Evolutionary conservation across 2,329 filamentous ascomycete genomes (phyloP), one percentile per base, ranked within the genome.

Genomic region (Herpotrichia juniperi): DNA sequence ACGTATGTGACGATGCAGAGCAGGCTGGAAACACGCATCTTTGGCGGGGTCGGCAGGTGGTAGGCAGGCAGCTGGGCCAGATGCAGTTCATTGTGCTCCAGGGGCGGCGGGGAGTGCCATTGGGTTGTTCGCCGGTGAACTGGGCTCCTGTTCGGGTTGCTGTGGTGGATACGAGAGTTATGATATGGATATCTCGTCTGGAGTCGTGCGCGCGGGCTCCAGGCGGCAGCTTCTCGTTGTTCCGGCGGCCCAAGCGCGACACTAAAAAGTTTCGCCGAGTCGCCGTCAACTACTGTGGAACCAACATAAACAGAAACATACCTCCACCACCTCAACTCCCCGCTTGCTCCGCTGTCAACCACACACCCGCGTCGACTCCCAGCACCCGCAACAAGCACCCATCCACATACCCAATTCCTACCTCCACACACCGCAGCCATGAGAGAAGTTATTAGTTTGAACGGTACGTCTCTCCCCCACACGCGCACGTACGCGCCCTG

Each of bases 361-460:
- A 56, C 42, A 50, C 40, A 12, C 25, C 42, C 46, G 24, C 34
- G 6, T 32, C 55, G 42, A 30, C 49, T 44, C 68, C 72, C 74
- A 52, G 39, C 46, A 24, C 14, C 53, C n/a, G n/a, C n/a, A n/a
- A n/a, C n/a, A n/a, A n/a, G n/a, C n/a, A n/a, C n/a, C 44, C 64
- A 64, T 62, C 60, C 63, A 61, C 55, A 71, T 62, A 66, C 55
- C 59, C 62, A 71, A 67, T 69, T 65, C 46, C 61, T 67, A 65
- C 56, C 46, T 55, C 26, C 32, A 25, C 35, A 26, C 35, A 46
- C 43, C 26, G 64, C 73, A 84, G 93, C 78, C 77, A 97, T 97
- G 93, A 93, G 93, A 90, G 93, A 97, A 87, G 92, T 97, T 78
- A 96, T 97, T 80, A 93, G 89, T 83, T 90, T 97, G 86, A 97